Evolutionary conservation across 306 rosid species (phyloP).

Genomic region (Calophaca sinica): DNA sequence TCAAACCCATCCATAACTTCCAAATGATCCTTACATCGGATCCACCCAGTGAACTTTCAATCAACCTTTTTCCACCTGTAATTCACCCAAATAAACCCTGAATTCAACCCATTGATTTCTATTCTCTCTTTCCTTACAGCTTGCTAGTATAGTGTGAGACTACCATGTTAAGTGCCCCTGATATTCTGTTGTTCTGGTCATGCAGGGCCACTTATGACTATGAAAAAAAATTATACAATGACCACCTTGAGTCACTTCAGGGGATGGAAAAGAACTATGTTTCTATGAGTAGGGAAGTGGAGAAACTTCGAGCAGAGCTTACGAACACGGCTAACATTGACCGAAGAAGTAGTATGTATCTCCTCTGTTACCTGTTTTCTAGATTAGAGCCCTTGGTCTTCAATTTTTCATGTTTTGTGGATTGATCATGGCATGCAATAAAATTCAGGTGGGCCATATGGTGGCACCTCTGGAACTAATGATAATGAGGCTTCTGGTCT

Average conservation of each 20-base stretch:
- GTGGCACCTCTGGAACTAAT: constrained; percentile 74
- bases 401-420: constrained; percentile 42
- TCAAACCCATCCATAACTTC: constrained; percentile 20
- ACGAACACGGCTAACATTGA: constrained; percentile 66
- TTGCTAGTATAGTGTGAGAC: constrained; percentile 31
- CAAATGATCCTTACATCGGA: constrained; percentile 15
- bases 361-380: constrained; percentile 45
- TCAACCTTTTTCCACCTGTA: not conserved
- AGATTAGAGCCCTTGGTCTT: constrained; percentile 35
- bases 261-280: constrained; percentile 91
- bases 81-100: not conserved
- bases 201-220: constrained; percentile 89
- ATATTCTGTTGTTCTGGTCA: constrained; percentile 51
- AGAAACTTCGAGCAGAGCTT: constrained; percentile 92
- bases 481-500: constrained; percentile 76
- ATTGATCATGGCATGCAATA: constrained; percentile 45
- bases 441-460: constrained; percentile 76
- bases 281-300: constrained; percentile 94
- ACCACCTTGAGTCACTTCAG: constrained; percentile 97
- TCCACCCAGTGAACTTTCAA: constrained; percentile 11
- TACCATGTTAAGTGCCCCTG: constrained; percentile 36
- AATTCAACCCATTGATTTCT: constrained; percentile 22
- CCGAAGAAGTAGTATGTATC: constrained; percentile 69
- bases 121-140: constrained; percentile 25
- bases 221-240: constrained; percentile 87